phyloP scores from a whole-genome alignment of 2,329 filamentous ascomycete species.

The Sporothrix humicola region DNA sequence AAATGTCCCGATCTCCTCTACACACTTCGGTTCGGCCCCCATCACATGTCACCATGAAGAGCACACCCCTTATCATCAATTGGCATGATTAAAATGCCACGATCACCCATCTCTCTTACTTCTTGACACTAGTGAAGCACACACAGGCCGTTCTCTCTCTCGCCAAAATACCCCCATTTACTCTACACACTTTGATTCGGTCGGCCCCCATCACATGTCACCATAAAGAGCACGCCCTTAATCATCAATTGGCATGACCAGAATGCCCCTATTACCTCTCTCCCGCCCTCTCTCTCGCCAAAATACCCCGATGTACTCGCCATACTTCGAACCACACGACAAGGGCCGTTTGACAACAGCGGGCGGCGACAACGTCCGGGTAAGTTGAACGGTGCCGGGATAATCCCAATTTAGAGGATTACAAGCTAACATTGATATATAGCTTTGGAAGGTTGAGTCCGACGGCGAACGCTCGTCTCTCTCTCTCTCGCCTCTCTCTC shows the following conservation, averaged over 20 bases:
- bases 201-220: constrained; percentile 43
- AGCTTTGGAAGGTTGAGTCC: constrained; percentile 90
- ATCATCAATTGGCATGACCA: constrained; percentile 96
- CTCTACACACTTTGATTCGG: not conserved
- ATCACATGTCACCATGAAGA: too few species aligned
- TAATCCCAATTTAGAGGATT: not conserved
- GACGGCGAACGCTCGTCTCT: constrained; percentile 66
- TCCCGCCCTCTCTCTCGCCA: constrained; percentile 51
- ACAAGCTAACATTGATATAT: constrained; percentile 1
- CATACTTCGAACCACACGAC: constrained; percentile 91
- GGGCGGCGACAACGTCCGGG: constrained; percentile 93
- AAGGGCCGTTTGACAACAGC: constrained; percentile 92
- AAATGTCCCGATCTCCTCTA: too few species aligned
- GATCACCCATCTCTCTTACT: too few species aligned
- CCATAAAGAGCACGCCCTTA: constrained; percentile 94
- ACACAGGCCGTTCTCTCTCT: not conserved
- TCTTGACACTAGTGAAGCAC: not conserved
- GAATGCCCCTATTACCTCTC: too few species aligned
- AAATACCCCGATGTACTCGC: constrained; percentile 94
- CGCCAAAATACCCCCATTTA: too few species aligned
- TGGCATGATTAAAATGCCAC: too few species aligned
- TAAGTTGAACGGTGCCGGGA: constrained; percentile 52
- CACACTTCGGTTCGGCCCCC: too few species aligned
- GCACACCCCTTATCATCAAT: too few species aligned
- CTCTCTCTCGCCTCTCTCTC: too few species aligned